Percentiles rank a stretch among this genome's conserved stretches.
Evolutionary conservation across 2,329 filamentous ascomycete species (phyloP).

Genomic region (Arthrobotrys pseudoclavata): DNA sequence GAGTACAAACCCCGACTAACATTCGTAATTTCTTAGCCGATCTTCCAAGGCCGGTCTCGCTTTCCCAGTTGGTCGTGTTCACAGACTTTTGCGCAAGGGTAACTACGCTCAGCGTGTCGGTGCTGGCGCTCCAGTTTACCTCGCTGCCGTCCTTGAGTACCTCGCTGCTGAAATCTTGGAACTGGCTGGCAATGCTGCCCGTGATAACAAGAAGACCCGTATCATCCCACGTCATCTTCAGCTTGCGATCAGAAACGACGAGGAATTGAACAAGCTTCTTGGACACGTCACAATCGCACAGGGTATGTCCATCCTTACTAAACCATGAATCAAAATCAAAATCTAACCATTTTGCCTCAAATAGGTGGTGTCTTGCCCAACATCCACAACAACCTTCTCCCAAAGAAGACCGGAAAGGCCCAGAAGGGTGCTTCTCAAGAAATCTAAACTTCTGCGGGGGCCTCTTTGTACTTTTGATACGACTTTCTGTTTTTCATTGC

Average conservation of each 20-base stretch:
- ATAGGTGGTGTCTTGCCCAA: constrained; percentile 59
- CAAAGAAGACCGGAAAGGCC: constrained; percentile 98
- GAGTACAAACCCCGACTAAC: no score
- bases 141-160: constrained; percentile 97
- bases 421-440: constrained; percentile 95
- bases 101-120: constrained; percentile 89
- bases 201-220: constrained; percentile 99
- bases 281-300: constrained; percentile 91
- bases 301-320: constrained; percentile 17
- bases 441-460: constrained; percentile 77
- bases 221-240: constrained; percentile 99
- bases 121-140: constrained; percentile 86
- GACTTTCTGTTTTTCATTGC: constrained; percentile 49
- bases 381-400: constrained; percentile 81
- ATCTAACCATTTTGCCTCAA: constrained; percentile 4
- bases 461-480: constrained; percentile 47
- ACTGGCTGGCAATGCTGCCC: constrained; percentile 96
- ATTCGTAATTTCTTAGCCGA: constrained; percentile 74
- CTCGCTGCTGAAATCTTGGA: constrained; percentile 99
- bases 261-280: constrained; percentile 96
- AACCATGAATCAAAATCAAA: background rate
- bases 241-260: constrained; percentile 83
- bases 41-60: constrained; percentile 99
- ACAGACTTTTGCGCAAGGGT: constrained; percentile 84
- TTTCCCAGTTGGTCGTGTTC: constrained; percentile 98